Evolutionary conservation across 805 yeast species (phyloP).

Genomic region (Helenozyma baotianmanensis): DNA sequence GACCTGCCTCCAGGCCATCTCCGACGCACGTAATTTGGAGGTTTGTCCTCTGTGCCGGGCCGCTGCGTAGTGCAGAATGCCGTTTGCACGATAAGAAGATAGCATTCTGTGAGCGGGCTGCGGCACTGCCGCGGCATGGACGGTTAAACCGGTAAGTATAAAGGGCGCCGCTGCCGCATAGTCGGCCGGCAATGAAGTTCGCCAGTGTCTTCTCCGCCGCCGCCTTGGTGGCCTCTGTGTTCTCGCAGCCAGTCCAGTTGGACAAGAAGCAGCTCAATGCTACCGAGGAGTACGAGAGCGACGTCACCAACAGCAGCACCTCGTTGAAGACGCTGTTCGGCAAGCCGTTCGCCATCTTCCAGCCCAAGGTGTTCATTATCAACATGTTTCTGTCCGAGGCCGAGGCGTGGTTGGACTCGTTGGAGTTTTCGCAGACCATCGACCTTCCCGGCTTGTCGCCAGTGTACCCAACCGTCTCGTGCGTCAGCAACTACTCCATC

Average conservation of each 20-base stretch:
- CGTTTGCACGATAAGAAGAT: no score
- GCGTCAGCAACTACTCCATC: conserved; percentile 47
- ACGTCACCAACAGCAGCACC: conserved; percentile 10
- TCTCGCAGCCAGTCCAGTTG: conserved; percentile 17
- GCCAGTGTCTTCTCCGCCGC: conserved; percentile 12
- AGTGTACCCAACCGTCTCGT: conserved; percentile 51
- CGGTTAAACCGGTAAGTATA: no score
- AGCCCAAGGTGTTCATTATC: conserved; percentile 53
- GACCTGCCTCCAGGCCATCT: no score
- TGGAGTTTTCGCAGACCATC: conserved; percentile 49
- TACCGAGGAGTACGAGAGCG: conserved; percentile 6
- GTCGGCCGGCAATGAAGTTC: conserved; percentile 18
- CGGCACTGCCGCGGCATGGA: no score
- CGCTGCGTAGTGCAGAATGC: no score
- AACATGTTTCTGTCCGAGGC: conserved; percentile 53
- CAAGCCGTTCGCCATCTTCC: conserved; percentile 31
- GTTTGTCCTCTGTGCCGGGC: no score
- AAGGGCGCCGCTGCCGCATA: no score
- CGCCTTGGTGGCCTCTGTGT: conserved; percentile 10
- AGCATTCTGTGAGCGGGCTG: no score
- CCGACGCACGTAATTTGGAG: no score
- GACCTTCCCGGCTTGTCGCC: conserved; percentile 67
- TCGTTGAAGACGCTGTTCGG: conserved; percentile 22
- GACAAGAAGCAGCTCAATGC: conserved; percentile 11
- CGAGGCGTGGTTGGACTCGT: conserved; percentile 47